phyloP scores from a whole-genome alignment of 225 moss, liverwort and hornwort species.

The Thuidium tamariscinum region DNA sequence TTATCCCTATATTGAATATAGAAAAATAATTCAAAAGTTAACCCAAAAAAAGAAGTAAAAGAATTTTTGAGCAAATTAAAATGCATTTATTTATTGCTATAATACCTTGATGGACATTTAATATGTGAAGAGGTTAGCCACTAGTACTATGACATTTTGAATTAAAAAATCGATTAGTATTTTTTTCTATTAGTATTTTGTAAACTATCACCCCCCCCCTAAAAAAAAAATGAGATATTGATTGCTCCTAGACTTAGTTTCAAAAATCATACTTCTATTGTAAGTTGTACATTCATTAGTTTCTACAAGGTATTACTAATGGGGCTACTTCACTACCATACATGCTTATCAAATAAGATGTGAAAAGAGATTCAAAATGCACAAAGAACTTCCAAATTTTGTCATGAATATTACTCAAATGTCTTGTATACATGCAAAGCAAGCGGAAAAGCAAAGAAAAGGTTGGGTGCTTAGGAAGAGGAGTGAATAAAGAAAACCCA shows the following conservation, averaged over 20 bases:
- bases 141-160: too few relatives aligned
- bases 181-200: too few relatives aligned
- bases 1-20: neutral
- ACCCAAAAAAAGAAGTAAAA: neutral
- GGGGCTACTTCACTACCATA: neutral
- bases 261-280: neutral
- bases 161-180: too few relatives aligned
- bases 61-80: neutral
- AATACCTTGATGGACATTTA: neutral
- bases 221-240: neutral
- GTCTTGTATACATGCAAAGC: neutral
- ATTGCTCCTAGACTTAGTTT: neutral
- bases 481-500: neutral
- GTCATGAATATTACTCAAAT: neutral
- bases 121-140: too few relatives aligned
- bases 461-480: neutral
- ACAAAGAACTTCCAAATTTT: neutral
- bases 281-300: neutral
- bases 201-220: neutral
- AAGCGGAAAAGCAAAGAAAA: neutral
- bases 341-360: neutral
- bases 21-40: too few relatives aligned
- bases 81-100: neutral
- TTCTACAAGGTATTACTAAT: neutral
- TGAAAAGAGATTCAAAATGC: neutral